Conservation (phyloP, 2,329 filamentous ascomycete genomes). For the Verticillium longisporum region DNA sequence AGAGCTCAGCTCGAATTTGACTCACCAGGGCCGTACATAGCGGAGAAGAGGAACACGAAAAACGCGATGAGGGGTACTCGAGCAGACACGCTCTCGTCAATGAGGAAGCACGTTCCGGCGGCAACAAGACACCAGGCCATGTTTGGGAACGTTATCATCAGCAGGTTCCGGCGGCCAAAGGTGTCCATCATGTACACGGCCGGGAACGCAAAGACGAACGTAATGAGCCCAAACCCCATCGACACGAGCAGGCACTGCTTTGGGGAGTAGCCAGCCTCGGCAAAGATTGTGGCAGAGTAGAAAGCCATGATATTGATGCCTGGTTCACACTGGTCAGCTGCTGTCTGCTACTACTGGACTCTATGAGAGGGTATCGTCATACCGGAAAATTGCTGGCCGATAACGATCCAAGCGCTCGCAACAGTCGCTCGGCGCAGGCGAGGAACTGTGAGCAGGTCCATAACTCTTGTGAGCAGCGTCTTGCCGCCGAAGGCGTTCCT, state of each 20-base stretch:
- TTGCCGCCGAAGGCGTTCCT: constrained; percentile 16
- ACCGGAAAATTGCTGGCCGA: constrained; percentile 55
- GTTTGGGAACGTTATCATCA: constrained; percentile 60
- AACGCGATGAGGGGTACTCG: constrained; percentile 49
- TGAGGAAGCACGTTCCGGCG: constrained; percentile 30
- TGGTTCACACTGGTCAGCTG: not conserved
- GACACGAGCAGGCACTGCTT: constrained; percentile 42
- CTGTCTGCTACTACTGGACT: not conserved
- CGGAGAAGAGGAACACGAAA: constrained; percentile 59
- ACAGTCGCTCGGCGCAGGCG: constrained; percentile 55
- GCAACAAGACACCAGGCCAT: constrained; percentile 55
- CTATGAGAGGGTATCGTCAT: constrained; percentile 9
- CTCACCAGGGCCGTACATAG: constrained; percentile 55
- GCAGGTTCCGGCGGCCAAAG: constrained; percentile 53
- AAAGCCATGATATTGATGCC: constrained; percentile 43
- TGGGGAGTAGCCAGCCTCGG: constrained; percentile 32
- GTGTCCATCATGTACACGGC: constrained; percentile 63
- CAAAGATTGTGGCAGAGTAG: constrained; percentile 40
- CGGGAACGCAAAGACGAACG: constrained; percentile 58
- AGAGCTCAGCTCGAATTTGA: no score
- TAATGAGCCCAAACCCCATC: constrained; percentile 49
- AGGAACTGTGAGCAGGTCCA: constrained; percentile 51
- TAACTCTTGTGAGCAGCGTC: constrained; percentile 40
- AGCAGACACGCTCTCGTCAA: constrained; percentile 23
- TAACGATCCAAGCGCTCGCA: constrained; percentile 64